Evolutionary conservation across 345 rosid genomes (phyloP).

Genomic region (Psidium friedrichsthalianum): DNA sequence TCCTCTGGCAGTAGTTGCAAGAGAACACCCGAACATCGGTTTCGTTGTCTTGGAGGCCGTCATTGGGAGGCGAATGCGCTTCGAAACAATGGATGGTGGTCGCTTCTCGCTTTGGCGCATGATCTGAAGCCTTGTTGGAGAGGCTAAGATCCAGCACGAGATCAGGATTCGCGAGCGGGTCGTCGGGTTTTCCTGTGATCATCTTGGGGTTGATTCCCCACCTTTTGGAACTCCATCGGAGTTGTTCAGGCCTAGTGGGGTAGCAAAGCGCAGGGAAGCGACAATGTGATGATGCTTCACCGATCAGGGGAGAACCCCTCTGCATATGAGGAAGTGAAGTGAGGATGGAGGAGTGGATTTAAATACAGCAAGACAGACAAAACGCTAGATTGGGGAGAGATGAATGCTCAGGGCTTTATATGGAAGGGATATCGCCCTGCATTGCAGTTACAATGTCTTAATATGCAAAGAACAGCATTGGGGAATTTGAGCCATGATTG

Average conservation of each 20-base stretch:
- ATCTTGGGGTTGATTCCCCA: background rate
- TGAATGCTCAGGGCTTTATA: background rate
- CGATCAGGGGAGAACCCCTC: background rate
- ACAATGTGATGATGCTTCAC: background rate
- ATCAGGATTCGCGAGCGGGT: background rate
- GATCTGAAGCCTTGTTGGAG: conserved; percentile 14
- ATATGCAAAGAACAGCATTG: background rate
- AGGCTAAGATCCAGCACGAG: conserved; percentile 59
- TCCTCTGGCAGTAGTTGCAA: conserved; percentile 85
- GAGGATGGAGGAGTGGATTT: background rate
- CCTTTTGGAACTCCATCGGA: background rate
- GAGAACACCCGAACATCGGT: conserved; percentile 60
- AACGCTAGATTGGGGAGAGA: background rate
- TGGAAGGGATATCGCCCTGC: background rate
- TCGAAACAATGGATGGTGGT: background rate
- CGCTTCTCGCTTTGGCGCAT: background rate
- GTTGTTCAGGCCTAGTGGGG: background rate
- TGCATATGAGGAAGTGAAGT: background rate
- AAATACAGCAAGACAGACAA: background rate
- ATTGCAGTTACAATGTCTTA: background rate
- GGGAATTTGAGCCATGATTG: background rate
- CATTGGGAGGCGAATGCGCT: background rate
- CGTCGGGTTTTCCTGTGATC: background rate
- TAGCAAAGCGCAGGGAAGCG: background rate
- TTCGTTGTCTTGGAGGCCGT: conserved; percentile 5